A percentile compares a stretch with the other conserved stretches of the same genome.
Evolutionary conservation across 1,284 basidiomycete genomes (phyloP).

Genomic region (Boletus semigastroideus): DNA sequence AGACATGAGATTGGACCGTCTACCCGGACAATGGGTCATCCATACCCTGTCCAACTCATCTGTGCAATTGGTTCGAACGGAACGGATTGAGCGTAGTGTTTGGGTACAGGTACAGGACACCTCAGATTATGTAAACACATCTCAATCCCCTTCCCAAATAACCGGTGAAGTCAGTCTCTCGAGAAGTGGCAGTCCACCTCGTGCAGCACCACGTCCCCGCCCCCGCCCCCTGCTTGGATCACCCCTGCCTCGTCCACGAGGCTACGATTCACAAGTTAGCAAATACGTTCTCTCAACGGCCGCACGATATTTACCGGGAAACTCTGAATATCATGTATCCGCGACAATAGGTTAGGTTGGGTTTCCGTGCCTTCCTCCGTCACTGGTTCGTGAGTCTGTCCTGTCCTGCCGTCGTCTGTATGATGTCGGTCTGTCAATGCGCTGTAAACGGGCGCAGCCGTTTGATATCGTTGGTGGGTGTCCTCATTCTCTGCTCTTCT

Average conservation of each 20-base stretch:
- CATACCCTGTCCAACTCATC: slow-evolving; percentile 54
- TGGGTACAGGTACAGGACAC: no score
- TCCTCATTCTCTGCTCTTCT: slow-evolving; percentile 16
- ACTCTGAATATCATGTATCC: slow-evolving; percentile 23
- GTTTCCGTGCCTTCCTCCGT: slow-evolving; percentile 12
- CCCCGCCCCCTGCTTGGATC: slow-evolving; percentile 18
- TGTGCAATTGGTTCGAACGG: not conserved
- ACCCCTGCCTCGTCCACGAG: slow-evolving; percentile 25
- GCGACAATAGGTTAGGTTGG: slow-evolving; percentile 25
- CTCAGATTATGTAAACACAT: no score
- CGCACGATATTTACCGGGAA: slow-evolving; percentile 18
- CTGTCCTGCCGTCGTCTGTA: slow-evolving; percentile 3
- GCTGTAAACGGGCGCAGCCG: slow-evolving; percentile 1
- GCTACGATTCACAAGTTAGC: slow-evolving; percentile 12
- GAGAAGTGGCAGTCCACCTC: slow-evolving; percentile 18
- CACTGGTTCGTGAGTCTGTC: slow-evolving; percentile 15
- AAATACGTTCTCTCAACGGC: not conserved
- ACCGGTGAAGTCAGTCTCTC: slow-evolving; percentile 17
- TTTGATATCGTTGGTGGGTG: slow-evolving; percentile 12
- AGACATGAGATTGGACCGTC: slow-evolving; percentile 6
- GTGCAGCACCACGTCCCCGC: slow-evolving; percentile 20
- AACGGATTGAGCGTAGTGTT: no score
- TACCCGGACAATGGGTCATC: not conserved
- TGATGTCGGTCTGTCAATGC: slow-evolving; percentile 6
- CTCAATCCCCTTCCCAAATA: slow-evolving; percentile 23